Base-by-base conservation (phyloP, 352 stramenopile genomes). In the Globisporangium barbulae region DNA sequence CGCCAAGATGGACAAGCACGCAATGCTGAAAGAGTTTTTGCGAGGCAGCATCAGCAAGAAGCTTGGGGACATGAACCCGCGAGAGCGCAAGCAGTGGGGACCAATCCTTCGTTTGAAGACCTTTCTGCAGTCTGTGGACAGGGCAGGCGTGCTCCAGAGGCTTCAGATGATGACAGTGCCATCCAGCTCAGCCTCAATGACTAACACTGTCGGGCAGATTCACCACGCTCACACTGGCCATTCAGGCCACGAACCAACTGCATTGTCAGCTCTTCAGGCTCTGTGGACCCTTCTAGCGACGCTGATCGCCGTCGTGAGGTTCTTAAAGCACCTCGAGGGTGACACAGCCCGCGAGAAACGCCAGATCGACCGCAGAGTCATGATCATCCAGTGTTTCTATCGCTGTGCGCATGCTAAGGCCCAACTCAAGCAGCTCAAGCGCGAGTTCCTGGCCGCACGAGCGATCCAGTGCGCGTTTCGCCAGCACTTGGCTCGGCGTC, bases 401-500 rank as follows among this genome's bases (percentile, higher is more conserved):
- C 78, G 85, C 12, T 63, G 69, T 2, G 35, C 68, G 1, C 63
- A 64, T 10, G 72, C 85, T 0, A 66, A 67, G 28, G 57, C 28
- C 1, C 39, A 70, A 28, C 63, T 90, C 1, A 64, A 55, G 13
- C 66, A 61, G 15, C 68, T 77, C 42, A 48, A 48, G 7, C 58
- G 69, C 21, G 68, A 81, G 59, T 85, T 71, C 39, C 31, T 53
- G 1, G 73, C 78, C 0, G 76, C 81, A 0, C 33, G 86, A 6
- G 45, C 56, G 5, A 86, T 94, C 53, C 83, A 94, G 64, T 92
- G 85, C 59, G 76, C 75, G 1, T 90, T 82, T 21, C 81, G 85
- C 0, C 83, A 91, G 53, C 70, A 83, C 50, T 75, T 94, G 52
- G 85, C 85, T 3, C 76, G 81, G 17, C 77, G 81, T 15, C 70